Conservation (phyloP, 495 filamentous ascomycete genomes). For the Penicillium paxilli region DNA sequence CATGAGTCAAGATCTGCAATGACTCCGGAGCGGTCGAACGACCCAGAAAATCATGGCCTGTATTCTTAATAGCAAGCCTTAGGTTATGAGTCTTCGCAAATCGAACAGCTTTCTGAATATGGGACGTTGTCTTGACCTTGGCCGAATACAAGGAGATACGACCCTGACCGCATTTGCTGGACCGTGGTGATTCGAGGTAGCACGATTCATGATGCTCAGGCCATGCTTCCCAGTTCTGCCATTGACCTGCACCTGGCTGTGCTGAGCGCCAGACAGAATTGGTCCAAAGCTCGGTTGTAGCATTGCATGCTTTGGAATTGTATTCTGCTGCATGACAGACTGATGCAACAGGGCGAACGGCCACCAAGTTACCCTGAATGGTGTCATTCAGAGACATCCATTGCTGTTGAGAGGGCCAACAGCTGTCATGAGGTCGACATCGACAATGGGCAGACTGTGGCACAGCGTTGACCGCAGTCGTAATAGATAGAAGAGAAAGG, state of each 20-base stretch:
- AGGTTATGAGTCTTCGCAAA: constrained; percentile 35
- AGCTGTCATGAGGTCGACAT: constrained; percentile 24
- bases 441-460: constrained; percentile 17
- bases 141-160: constrained; percentile 42
- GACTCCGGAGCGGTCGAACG: constrained; percentile 54
- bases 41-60: constrained; percentile 54
- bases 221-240: constrained; percentile 52
- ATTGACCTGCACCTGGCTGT: constrained; percentile 42
- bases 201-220: constrained; percentile 53
- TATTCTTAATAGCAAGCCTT: constrained; percentile 57
- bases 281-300: constrained; percentile 20
- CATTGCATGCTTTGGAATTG: constrained; percentile 25
- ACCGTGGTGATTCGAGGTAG: constrained; percentile 47
- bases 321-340: constrained; percentile 41
- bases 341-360: constrained; percentile 35
- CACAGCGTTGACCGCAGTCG: constrained; percentile 1
- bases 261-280: constrained; percentile 26
- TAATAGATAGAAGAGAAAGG: constrained; percentile 2
- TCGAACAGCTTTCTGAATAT: constrained; percentile 39
- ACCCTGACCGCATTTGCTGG: constrained; percentile 25
- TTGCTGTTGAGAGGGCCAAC: constrained; percentile 41
- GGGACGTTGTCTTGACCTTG: constrained; percentile 22
- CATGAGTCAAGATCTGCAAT: constrained; percentile 54
- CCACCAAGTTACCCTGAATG: constrained; percentile 37
- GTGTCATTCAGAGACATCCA: constrained; percentile 40